These are phyloP conservation scores for Huiozyma naganishii DNA, from an alignment of 805 yeast species.

Conservation along the genomic window DNA sequence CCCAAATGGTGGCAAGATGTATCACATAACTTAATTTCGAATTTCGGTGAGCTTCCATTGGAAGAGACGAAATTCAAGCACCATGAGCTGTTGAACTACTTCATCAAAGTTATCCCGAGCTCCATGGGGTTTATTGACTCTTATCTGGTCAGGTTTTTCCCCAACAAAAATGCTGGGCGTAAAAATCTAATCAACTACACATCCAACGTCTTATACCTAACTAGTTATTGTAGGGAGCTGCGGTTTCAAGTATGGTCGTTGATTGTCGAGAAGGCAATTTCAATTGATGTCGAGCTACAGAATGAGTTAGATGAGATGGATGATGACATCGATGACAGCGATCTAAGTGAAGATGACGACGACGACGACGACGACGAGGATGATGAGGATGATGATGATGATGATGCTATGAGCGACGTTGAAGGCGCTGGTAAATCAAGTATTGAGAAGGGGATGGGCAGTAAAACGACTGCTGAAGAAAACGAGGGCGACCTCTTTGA, in stretches of 20 bases:
- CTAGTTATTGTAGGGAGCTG: constrained; percentile 66
- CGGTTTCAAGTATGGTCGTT: constrained; percentile 69
- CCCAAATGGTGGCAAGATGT: constrained; percentile 90
- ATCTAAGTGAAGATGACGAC: constrained; percentile 26
- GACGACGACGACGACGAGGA: constrained; percentile 26
- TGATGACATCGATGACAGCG: constrained; percentile 55
- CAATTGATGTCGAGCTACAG: constrained; percentile 85
- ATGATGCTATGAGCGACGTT: constrained; percentile 24
- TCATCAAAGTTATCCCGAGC: constrained; percentile 72
- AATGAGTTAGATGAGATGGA: constrained; percentile 79
- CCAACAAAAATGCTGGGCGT: constrained; percentile 63
- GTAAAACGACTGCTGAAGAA: constrained; percentile 6
- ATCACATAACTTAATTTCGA: constrained; percentile 53
- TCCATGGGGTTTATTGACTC: constrained; percentile 55
- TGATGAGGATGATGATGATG: constrained; percentile 26
- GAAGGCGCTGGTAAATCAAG: constrained; percentile 19
- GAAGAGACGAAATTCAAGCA: constrained; percentile 33
- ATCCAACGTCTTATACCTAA: constrained; percentile 46
- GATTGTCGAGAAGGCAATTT: constrained; percentile 68
- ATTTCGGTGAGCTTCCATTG: constrained; percentile 34
- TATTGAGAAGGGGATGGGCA: no score
- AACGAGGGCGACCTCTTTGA: constrained; percentile 20
- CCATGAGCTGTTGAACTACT: constrained; percentile 55
- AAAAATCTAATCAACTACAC: constrained; percentile 51
- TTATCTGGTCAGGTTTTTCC: constrained; percentile 52